These are phyloP conservation scores for Daldinia caldariorum DNA, from an alignment of 495 filamentous ascomycete species.

Conservation along the genomic window DNA sequence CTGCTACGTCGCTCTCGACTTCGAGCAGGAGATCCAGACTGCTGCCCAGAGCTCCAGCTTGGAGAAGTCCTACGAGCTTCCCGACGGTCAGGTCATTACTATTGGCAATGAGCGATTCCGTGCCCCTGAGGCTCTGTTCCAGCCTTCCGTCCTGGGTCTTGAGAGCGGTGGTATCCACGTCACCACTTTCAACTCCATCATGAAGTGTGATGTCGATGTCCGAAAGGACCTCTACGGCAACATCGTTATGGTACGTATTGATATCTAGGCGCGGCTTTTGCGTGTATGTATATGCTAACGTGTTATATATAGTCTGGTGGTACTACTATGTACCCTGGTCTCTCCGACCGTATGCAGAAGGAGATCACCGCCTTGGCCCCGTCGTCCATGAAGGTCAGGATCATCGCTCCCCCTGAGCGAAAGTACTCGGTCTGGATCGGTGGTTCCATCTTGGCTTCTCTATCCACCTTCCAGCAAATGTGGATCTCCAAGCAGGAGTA, in stretches of 20 bases:
- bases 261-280: not conserved
- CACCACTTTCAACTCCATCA: slow-evolving; percentile 99
- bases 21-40: slow-evolving; percentile 99
- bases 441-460: slow-evolving; percentile 98
- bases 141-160: slow-evolving; percentile 96
- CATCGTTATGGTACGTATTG: slow-evolving; percentile 92
- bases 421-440: slow-evolving; percentile 99
- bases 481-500: slow-evolving; percentile 99
- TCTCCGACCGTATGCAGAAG: slow-evolving; percentile 99
- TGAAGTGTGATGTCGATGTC: slow-evolving; percentile 99
- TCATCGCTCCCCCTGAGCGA: slow-evolving; percentile 96
- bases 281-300: slow-evolving; percentile 41
- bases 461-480: slow-evolving; percentile 99
- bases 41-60: slow-evolving; percentile 94
- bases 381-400: slow-evolving; percentile 99
- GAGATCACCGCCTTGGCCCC: slow-evolving; percentile 99
- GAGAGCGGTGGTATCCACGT: slow-evolving; percentile 99
- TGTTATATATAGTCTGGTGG: slow-evolving; percentile 80
- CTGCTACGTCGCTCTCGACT: slow-evolving; percentile 99
- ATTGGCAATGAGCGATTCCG: slow-evolving; percentile 99
- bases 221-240: slow-evolving; percentile 99
- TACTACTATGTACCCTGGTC: slow-evolving; percentile 99
- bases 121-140: slow-evolving; percentile 98
- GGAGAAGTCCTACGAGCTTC: slow-evolving; percentile 99
- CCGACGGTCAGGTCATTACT: slow-evolving; percentile 99